Base-by-base conservation (phyloP, 2,329 filamentous ascomycete genomes). In the Hirsutella rhossiliensis region DNA sequence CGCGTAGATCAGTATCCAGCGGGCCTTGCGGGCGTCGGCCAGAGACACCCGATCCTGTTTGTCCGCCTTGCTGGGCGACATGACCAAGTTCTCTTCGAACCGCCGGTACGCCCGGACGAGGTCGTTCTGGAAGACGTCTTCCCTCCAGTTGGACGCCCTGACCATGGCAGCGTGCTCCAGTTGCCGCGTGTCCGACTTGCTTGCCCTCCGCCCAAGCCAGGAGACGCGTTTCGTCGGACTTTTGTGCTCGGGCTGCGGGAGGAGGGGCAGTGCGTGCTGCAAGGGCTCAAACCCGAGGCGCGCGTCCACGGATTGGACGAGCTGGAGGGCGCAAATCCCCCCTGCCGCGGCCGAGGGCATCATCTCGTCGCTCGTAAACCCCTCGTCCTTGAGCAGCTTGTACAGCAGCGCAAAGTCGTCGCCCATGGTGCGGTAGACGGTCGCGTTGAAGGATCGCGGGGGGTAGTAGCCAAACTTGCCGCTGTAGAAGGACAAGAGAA, bases 1-100 rank as follows among this genome's bases (percentile, higher is more conserved):
- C 17, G 78, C 73, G 54, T 90, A 90, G 7, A 90, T 72, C 31
- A 89, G 57, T 28, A 89, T 75, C 85, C 85, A 92, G 34, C 85
- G 73, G 15, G 88, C 75, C 59, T 87, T 89, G 36, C 86, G 77
- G 1, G 78, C 83, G 49, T 90, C 85, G 9, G 72, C 66, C 11
- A 78, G 63, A 0, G 61, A 61, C 3, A 66, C 54, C 54, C 76
- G 79, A 31, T 78, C 75, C 6, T 59, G 47, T 45, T 75, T 77
- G 46, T 82, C 75, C 1, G 66, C 63, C 47, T 73, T 78, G 18
- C 66, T 63, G 2, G 72, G 68, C 0, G 63, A 61, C 40, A 69
- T 61, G 18, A 73, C 58, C 8, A 68, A 69, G 7, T 77, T 71
- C 43, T 78, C 74, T 54, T 92, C 86, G 45, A 89, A 90, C 3